Base-by-base conservation (phyloP, 2,329 filamentous ascomycete genomes). In the Blastomyces parvus region DNA sequence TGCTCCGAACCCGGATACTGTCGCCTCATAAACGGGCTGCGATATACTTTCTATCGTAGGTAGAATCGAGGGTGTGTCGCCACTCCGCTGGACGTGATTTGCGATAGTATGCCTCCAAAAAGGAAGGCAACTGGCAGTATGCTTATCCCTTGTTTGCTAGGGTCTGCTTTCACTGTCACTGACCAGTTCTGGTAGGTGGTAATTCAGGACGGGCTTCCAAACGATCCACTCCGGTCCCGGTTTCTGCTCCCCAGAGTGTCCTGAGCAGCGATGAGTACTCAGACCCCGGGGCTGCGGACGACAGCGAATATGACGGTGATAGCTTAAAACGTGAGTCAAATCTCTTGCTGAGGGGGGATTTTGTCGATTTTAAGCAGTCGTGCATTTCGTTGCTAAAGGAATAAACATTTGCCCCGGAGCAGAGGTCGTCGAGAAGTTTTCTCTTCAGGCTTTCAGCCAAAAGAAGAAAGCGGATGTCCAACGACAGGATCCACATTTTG, bases 61-160 rank as follows among this genome's bases (percentile, higher is more conserved):
- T 36, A 36, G 30, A n/a, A 9, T 42, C 5, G 19, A 46, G 13
- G 22, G 57, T 30, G 48, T 38, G 25, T 57, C 52, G 27, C 42
- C 44, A 17, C 63, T 38, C 46, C 25, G 33, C 38, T 17, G 19
- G 44, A 27, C 30, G 59, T 30, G 46, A 50, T 48, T 53, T 22
- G 27, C 40, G 56, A 42, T 40, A 73, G 68, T 64, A 90, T 91
- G 88, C 84, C 88, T 66, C 80, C 82, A 22, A 91, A 91, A 78
- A 83, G 88, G 72, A 90, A 90, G 78, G 87, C 87, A 65, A 70
- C 78, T 68, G 77, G 79, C 61, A 79, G 80, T 81, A 79, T 74
- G 75, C 68, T 69, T 66, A 56, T 33, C 63, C 25, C 64, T 66
- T 70, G 66, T 68, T 71, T 60, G 65, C 67, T 57, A 59, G 40